Evolutionary conservation across 306 rosid species (phyloP).

Genomic region (Mimosa pudica): DNA sequence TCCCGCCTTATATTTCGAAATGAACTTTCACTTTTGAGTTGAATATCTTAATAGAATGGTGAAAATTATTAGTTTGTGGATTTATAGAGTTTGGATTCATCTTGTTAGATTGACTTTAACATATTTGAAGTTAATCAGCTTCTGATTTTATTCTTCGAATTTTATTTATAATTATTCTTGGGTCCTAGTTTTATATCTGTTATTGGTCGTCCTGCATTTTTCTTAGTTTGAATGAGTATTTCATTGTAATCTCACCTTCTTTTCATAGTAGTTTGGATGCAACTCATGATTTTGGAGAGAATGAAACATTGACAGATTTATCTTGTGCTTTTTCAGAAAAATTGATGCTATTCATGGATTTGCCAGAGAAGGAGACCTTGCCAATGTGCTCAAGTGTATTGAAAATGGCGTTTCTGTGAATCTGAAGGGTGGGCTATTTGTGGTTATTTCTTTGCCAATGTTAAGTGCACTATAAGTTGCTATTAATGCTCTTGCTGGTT

Average conservation of each 20-base stretch:
- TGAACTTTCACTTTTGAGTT: background rate
- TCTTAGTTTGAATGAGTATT: background rate
- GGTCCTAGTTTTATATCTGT: no score
- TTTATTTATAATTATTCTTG: no score
- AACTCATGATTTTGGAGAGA: constrained; percentile 12
- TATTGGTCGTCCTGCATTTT: background rate
- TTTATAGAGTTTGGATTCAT: constrained; percentile 13
- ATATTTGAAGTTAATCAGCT: constrained; percentile 1
- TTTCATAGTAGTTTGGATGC: constrained; percentile 5
- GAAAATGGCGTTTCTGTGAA: constrained; percentile 78
- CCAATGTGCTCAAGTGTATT: constrained; percentile 73
- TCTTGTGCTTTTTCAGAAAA: constrained; percentile 61
- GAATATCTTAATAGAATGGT: background rate
- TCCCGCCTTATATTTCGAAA: constrained; percentile 4
- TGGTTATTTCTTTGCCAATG: constrained; percentile 19
- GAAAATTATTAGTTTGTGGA: constrained; percentile 3
- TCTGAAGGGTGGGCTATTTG: constrained; percentile 66
- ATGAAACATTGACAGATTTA: constrained; percentile 22
- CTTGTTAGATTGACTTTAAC: background rate
- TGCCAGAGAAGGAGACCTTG: constrained; percentile 93
- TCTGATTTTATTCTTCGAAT: background rate
- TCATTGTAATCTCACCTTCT: background rate
- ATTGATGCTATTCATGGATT: constrained; percentile 92
- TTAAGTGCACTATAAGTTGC: constrained; percentile 9
- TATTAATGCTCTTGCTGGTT: constrained; percentile 21